These are phyloP conservation scores for Alternaria arbusti DNA, from an alignment of 2,329 filamentous ascomycete genomes.

Conservation along the genomic window DNA sequence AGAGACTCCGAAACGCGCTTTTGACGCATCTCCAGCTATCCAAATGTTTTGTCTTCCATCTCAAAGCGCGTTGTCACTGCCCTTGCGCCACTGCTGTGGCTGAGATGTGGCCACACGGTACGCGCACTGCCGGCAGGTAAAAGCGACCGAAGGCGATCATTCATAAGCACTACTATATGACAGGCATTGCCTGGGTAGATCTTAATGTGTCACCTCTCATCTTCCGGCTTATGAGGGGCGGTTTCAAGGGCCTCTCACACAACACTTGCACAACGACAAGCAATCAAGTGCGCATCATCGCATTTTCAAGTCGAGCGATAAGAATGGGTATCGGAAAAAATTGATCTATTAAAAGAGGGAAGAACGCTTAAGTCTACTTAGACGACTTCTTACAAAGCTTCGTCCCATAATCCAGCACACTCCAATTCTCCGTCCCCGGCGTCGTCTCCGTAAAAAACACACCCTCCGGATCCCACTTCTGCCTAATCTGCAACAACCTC, in stretches of 20 bases:
- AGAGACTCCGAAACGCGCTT: neutral
- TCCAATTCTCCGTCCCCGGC: slow-evolving; percentile 45
- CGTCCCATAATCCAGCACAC: slow-evolving; percentile 42
- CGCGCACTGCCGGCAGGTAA: neutral
- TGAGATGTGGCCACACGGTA: neutral
- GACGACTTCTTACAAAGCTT: slow-evolving; percentile 41
- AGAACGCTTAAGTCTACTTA: neutral
- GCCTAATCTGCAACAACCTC: slow-evolving; percentile 35
- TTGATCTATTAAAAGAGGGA: neutral
- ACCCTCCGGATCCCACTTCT: slow-evolving; percentile 44
- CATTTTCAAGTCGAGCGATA: neutral
- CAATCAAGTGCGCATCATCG: neutral
- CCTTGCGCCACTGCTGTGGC: neutral
- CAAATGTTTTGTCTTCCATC: rapidly evolving
- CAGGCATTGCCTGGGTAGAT: neutral
- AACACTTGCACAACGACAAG: neutral
- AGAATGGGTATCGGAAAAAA: neutral
- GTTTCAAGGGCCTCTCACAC: neutral
- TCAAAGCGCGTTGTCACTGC: neutral
- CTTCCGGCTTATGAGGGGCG: neutral
- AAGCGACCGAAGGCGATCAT: neutral
- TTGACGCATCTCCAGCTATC: neutral
- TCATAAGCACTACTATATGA: neutral
- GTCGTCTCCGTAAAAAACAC: slow-evolving; percentile 46
- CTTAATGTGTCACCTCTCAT: neutral